Evolutionary conservation across 2,329 filamentous ascomycete species (phyloP).

Genomic region (Alternaria arbusti): DNA sequence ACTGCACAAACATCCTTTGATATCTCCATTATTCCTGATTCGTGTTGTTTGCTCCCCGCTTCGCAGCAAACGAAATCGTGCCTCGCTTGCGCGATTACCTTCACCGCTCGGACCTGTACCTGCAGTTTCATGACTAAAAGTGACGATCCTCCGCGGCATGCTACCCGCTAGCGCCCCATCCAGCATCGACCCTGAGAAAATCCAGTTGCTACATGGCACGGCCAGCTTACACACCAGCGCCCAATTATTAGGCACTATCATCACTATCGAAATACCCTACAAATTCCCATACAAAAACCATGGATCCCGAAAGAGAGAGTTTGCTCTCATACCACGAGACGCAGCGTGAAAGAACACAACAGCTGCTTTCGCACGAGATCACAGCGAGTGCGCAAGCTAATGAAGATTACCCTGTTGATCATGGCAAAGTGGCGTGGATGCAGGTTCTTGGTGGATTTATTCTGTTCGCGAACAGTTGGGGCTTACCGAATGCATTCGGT

Average conservation of each 20-base stretch:
- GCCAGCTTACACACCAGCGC: not conserved
- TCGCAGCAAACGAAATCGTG: not conserved
- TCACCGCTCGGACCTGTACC: constrained; percentile 7
- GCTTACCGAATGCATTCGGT: constrained; percentile 39
- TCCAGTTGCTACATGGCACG: not conserved
- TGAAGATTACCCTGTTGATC: constrained; percentile 24
- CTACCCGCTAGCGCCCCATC: constrained; percentile 1
- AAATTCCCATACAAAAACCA: not conserved
- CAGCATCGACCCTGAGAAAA: not conserved
- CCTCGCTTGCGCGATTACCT: not conserved
- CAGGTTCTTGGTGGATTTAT: constrained; percentile 53
- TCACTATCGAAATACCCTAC: not conserved
- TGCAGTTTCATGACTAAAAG: constrained; percentile 12
- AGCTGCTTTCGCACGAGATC: constrained; percentile 14
- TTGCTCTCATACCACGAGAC: constrained; percentile 11
- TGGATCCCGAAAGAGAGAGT: constrained; percentile 15
- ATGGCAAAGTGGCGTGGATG: constrained; percentile 50
- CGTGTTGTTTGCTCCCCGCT: not conserved
- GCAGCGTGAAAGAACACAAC: constrained; percentile 5
- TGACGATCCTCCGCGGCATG: not conserved
- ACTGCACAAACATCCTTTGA: not conserved
- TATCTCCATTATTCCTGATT: not conserved
- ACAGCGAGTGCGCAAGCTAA: constrained; percentile 14
- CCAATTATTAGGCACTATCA: not conserved
- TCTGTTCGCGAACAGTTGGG: constrained; percentile 50